These are phyloP conservation scores for Botrytis medusae DNA, from an alignment of 2,329 filamentous ascomycete genomes.

Conservation along the genomic window DNA sequence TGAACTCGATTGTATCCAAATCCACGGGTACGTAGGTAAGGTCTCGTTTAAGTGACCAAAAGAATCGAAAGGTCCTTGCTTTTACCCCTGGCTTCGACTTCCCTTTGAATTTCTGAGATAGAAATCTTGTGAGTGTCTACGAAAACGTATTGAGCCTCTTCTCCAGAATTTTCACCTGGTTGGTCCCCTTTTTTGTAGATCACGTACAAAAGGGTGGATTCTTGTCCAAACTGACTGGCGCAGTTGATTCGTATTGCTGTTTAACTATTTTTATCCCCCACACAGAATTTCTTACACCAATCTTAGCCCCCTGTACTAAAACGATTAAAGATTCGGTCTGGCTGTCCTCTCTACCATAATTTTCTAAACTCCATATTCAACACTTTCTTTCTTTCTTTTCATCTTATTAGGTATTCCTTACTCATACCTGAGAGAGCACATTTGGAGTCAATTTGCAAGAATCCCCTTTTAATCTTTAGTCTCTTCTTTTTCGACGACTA, in stretches of 20 bases:
- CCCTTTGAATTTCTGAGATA: neutral
- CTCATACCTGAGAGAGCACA: neutral
- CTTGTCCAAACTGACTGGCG: neutral
- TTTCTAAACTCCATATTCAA: neutral
- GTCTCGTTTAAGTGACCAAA: neutral
- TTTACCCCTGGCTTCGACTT: neutral
- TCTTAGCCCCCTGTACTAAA: constrained; percentile 4
- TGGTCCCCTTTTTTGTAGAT: constrained; percentile 10
- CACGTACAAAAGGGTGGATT: constrained; percentile 6
- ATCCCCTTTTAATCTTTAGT: neutral
- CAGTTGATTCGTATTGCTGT: neutral
- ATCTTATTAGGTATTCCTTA: neutral
- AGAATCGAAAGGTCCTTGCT: neutral
- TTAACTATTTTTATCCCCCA: constrained; percentile 9
- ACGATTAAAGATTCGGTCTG: constrained; percentile 15
- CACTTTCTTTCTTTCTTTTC: constrained; percentile 1
- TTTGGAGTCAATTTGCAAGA: neutral
- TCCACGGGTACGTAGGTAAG: neutral
- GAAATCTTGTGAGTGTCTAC: too few relatives aligned
- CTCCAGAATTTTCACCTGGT: constrained; percentile 12
- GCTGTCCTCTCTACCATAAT: constrained; percentile 14
- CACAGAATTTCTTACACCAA: constrained; percentile 15
- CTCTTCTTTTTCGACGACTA: neutral
- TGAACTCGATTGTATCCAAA: neutral
- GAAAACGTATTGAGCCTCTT: neutral